Conservation (phyloP, 305 asterid species). For the Fraxinus nigra region DNA sequence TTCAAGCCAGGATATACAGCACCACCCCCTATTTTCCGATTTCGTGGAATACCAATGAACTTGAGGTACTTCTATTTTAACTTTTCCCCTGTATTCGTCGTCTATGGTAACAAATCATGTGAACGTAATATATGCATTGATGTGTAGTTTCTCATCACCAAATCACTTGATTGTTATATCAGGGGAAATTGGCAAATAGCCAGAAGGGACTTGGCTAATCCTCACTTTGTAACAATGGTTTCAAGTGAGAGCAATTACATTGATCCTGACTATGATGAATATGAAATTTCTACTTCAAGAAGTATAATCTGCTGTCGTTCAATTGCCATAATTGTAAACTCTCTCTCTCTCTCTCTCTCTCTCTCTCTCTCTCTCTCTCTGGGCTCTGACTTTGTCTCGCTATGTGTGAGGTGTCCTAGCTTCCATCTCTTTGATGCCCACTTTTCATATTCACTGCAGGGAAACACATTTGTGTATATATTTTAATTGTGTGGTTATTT, state of each 20-base stretch:
- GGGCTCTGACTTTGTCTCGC: background rate
- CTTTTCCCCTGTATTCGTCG: background rate
- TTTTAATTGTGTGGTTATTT: slow-evolving; percentile 22
- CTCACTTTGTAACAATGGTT: slow-evolving; percentile 71
- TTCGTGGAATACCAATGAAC: slow-evolving; percentile 77
- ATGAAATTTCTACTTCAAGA: slow-evolving; percentile 58
- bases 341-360: slow-evolving; percentile 27
- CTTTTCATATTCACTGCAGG: background rate
- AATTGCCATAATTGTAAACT: slow-evolving; percentile 65
- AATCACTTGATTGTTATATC: slow-evolving; percentile 22
- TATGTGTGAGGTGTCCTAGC: background rate
- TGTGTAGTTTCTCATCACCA: slow-evolving; percentile 12
- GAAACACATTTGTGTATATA: background rate
- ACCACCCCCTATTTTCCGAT: slow-evolving; percentile 81
- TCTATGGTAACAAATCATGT: background rate
- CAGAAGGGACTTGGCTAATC: slow-evolving; percentile 67
- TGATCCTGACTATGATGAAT: slow-evolving; percentile 57
- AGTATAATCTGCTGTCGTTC: slow-evolving; percentile 75
- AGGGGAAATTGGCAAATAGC: slow-evolving; percentile 95
- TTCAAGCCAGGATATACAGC: slow-evolving; percentile 93
- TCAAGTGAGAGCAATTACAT: slow-evolving; percentile 56
- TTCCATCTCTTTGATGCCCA: background rate
- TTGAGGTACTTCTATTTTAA: slow-evolving; percentile 47
- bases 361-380: background rate
- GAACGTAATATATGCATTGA: background rate